These are phyloP conservation scores for Pterocarpus macrocarpus DNA, from an alignment of 306 rosid genomes.

Conservation along the genomic window DNA sequence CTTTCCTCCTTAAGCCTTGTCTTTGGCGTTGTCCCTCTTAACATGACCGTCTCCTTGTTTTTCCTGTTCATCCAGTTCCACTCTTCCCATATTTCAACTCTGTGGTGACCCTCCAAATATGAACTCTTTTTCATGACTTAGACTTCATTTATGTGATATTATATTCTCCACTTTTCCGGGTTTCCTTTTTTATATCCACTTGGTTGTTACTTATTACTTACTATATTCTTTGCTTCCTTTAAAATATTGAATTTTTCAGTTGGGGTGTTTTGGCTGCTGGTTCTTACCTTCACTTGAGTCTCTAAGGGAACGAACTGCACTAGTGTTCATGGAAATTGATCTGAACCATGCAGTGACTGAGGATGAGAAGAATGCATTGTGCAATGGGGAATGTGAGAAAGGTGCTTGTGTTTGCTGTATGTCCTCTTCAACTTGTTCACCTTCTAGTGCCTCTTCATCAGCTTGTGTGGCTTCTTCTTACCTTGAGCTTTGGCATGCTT, in stretches of 20 bases:
- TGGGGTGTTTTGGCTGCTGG: constrained; percentile 35
- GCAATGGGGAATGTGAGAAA: constrained; percentile 70
- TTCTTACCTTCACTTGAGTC: constrained; percentile 48
- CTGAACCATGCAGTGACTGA: constrained; percentile 84
- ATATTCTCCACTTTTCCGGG: constrained; percentile 55
- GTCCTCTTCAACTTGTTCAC: constrained; percentile 77
- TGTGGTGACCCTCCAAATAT: constrained; percentile 56
- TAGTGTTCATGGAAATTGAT: constrained; percentile 94
- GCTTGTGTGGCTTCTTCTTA: constrained; percentile 77
- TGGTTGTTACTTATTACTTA: neutral
- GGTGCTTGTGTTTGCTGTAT: constrained; percentile 61
- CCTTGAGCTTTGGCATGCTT: constrained; percentile 97
- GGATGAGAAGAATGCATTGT: constrained; percentile 69
- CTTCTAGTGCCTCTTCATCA: constrained; percentile 67
- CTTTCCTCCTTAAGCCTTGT: constrained; percentile 44
- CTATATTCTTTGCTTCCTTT: constrained; percentile 36
- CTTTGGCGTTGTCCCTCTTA: constrained; percentile 48
- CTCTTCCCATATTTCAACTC: constrained; percentile 52
- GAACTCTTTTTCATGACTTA: constrained; percentile 60
- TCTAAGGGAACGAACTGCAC: constrained; percentile 44
- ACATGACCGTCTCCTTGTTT: constrained; percentile 52
- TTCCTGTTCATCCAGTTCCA: constrained; percentile 56
- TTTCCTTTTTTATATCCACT: constrained; percentile 50
- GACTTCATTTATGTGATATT: constrained; percentile 62
- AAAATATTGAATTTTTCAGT: constrained; percentile 19